Evolutionary conservation across 805 yeast genomes (phyloP).

Genomic region (Saccharomycopsis olivae): DNA sequence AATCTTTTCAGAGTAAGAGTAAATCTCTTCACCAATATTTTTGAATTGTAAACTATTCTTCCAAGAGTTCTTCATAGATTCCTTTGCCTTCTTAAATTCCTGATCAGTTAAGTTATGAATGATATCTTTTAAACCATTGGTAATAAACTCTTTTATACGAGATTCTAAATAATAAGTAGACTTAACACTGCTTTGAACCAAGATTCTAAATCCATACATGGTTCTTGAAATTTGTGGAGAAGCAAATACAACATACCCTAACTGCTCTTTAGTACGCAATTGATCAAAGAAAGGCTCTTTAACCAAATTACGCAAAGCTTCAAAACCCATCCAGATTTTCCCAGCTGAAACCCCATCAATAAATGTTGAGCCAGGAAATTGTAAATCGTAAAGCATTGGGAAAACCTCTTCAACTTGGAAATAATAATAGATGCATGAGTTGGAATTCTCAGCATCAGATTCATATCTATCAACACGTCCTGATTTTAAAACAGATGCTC

Average conservation of each 20-base stretch:
- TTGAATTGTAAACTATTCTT: constrained; percentile 62
- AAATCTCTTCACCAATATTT: constrained; percentile 68
- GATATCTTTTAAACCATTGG: constrained; percentile 30
- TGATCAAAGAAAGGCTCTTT: constrained; percentile 86
- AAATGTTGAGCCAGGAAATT: neutral
- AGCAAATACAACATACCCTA: constrained; percentile 89
- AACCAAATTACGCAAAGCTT: constrained; percentile 59
- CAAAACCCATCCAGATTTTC: constrained; percentile 37
- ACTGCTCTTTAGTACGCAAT: constrained; percentile 85
- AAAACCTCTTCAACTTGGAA: constrained; percentile 47
- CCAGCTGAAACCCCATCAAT: neutral
- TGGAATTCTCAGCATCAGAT: constrained; percentile 48
- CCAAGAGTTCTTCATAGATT: constrained; percentile 43
- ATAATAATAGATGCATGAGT: constrained; percentile 74
- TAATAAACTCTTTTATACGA: constrained; percentile 63
- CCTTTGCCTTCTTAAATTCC: constrained; percentile 59
- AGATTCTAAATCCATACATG: constrained; percentile 46
- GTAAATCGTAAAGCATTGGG: neutral
- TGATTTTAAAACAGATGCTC: constrained; percentile 33
- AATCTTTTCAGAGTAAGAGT: constrained; percentile 55
- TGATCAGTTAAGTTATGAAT: constrained; percentile 44
- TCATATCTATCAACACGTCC: constrained; percentile 37
- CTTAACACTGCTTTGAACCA: constrained; percentile 72
- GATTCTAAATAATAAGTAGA: constrained; percentile 62
- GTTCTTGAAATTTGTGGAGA: constrained; percentile 34